Conservation (phyloP, 495 filamentous ascomycete genomes). For the Lepraria neglecta region DNA sequence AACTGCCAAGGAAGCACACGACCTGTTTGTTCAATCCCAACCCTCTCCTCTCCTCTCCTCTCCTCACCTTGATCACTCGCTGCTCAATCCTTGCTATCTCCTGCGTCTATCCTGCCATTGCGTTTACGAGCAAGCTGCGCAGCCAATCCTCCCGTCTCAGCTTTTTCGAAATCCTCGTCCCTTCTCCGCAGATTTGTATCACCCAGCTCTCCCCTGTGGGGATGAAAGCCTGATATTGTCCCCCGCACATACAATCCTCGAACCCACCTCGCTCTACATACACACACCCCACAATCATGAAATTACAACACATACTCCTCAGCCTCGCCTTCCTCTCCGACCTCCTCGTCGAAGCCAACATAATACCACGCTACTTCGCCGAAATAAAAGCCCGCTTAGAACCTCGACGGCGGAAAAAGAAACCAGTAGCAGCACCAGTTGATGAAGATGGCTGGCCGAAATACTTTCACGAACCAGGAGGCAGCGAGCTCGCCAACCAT, state of each 20-base stretch:
- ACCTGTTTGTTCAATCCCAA: slow-evolving; percentile 1
- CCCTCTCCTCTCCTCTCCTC: background rate
- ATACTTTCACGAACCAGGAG: slow-evolving; percentile 55
- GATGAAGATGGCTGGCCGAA: slow-evolving; percentile 29
- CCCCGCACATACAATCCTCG: background rate
- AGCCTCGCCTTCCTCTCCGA: slow-evolving; percentile 14
- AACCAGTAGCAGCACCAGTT: background rate
- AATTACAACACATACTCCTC: slow-evolving; percentile 12
- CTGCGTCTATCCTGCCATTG: background rate
- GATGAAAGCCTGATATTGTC: background rate
- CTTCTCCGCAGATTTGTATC: too few relatives aligned
- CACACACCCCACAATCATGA: slow-evolving; percentile 9
- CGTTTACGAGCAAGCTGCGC: background rate
- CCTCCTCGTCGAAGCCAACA: slow-evolving; percentile 21
- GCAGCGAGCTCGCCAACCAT: slow-evolving; percentile 52
- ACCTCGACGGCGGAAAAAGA: slow-evolving; percentile 13
- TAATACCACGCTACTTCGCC: slow-evolving; percentile 14
- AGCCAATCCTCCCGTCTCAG: slow-evolving; percentile 1
- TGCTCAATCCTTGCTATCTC: too few relatives aligned
- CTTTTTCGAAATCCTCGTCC: background rate
- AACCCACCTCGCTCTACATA: background rate
- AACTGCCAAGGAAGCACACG: slow-evolving; percentile 22
- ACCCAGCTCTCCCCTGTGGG: background rate
- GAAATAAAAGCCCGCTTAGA: slow-evolving; percentile 5
- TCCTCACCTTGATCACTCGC: background rate